phyloP scores from a whole-genome alignment of 2,329 filamentous ascomycete genomes.

The Bimuria novae-zelandiae region DNA sequence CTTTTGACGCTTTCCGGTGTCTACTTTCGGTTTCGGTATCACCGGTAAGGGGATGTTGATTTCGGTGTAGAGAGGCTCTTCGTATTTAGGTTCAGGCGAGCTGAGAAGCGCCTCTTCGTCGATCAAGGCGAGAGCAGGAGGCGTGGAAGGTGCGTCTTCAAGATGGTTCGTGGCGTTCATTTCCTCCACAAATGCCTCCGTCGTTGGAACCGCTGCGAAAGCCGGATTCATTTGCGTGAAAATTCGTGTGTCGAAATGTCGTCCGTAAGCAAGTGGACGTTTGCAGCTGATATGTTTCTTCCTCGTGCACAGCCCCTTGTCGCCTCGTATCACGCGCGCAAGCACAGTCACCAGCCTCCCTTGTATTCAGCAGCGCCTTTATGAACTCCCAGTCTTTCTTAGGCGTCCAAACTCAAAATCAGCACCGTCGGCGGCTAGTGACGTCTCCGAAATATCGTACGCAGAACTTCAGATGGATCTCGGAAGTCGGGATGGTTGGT shows the following conservation, averaged over 20 bases:
- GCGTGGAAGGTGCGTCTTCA: neutral
- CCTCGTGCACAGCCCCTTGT: constrained; percentile 11
- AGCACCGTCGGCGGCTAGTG: too few species aligned
- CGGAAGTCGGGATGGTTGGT: neutral
- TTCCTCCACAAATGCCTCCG: neutral
- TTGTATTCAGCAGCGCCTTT: neutral
- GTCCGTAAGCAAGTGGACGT: neutral
- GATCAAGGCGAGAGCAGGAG: neutral
- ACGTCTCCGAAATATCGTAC: neutral
- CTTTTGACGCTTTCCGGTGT: constrained; percentile 19
- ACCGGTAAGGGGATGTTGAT: constrained; percentile 40
- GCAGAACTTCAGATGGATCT: neutral
- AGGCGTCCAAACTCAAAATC: constrained; percentile 1
- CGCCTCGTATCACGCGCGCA: constrained; percentile 8
- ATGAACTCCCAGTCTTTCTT: neutral
- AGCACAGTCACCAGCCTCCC: neutral
- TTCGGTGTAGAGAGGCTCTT: constrained; percentile 39
- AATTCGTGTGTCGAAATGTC: neutral
- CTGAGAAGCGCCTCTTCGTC: constrained; percentile 5
- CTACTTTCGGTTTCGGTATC: constrained; percentile 18
- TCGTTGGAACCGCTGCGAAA: neutral
- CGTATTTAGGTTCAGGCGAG: constrained; percentile 13
- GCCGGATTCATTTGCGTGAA: neutral
- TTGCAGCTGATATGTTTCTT: constrained; percentile 3
- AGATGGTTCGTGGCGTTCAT: neutral